Percentiles rank a stretch among this genome's conserved stretches.
Evolutionary conservation across 2,329 filamentous ascomycete species (phyloP).

Genomic region (Beauveria rudraprayagi): DNA sequence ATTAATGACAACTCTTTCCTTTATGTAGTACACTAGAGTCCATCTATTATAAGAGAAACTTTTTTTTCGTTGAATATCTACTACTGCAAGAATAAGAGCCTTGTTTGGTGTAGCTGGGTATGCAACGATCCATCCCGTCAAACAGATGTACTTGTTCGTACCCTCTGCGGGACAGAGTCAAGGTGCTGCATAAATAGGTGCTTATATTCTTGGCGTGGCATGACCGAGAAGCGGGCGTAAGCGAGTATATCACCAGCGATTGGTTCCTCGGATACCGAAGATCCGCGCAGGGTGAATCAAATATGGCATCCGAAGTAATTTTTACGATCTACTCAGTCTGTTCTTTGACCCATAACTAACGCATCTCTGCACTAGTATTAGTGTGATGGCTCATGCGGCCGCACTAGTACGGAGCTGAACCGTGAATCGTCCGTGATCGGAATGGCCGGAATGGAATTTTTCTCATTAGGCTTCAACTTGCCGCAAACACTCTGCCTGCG

Average conservation of each 20-base stretch:
- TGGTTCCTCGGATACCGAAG: background rate
- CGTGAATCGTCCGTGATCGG: background rate
- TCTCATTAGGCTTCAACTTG: background rate
- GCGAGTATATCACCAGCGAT: background rate
- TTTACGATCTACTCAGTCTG: too few species aligned
- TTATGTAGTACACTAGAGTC: background rate
- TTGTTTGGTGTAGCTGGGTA: background rate
- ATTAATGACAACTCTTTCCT: too few species aligned
- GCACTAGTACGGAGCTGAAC: background rate
- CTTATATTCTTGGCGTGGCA: too few species aligned
- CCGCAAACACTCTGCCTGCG: background rate
- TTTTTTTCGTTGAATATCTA: background rate
- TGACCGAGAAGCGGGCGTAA: background rate
- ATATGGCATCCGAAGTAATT: too few species aligned
- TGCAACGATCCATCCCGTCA: too few species aligned
- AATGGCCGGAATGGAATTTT: too few species aligned
- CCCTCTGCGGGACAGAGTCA: too few species aligned
- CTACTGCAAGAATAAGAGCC: background rate
- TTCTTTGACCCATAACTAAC: too few species aligned
- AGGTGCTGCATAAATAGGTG: background rate
- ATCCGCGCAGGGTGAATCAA: too few species aligned
- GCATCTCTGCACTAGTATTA: too few species aligned
- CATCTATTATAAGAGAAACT: background rate
- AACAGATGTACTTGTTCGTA: too few species aligned
- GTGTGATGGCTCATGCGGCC: too few species aligned